Evolutionary conservation across 108 stramenopile genomes (phyloP), one percentile per base, ranked within the genome.

Genomic region (Cyclostephanos invisitatus): DNA sequence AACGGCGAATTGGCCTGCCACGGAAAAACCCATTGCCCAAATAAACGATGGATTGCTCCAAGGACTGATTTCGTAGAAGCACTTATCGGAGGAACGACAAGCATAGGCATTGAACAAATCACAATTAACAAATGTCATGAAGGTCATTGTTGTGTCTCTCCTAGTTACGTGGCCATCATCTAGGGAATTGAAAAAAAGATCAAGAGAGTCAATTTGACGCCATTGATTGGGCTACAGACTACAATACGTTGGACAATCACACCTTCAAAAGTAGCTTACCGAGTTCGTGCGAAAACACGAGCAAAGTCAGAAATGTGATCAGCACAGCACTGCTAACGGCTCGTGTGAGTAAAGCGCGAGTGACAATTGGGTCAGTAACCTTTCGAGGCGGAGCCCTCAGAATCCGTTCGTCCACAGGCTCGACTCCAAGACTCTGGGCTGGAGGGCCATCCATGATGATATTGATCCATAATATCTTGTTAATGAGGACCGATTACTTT

Each of bases 361-460:
- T 97, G 37, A 99, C 88, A 69, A 98, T 91, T 0, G 94, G 85
- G 63, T 98, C 96, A 51, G 87, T 83, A 11, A 88, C 84, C 54
- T 88, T 87, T 25, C 98, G 87, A 29, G 98, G 97, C 55, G 90
- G 91, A 7, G 93, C 91, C 11, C 81, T 79, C 40, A 96, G 81
- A 54, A 98, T 93, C 51, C 67, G 75, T 24, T 84, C 86, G 63
- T 94, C 93, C 0, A 95, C 94, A 5, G 94, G 93, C 74, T 98
- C 96, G 9, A 97, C 94, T 21, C 96, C 98, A n/a, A 98, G 70
- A 64, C 75, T 80, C 71, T 97, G 96, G 2, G 93, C 95, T 15
- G 96, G 96, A 21, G 97, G 97, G 48, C 97, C 98, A 62, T 98
- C 98, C 96, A 98, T 98, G 75, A 98, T 96, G 59, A 99, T 93